Percentiles rank a stretch among this genome's conserved stretches.
These are phyloP conservation scores for Blastomyces silverae DNA, from an alignment of 2,329 filamentous ascomycete genomes.

Conservation along the genomic window DNA sequence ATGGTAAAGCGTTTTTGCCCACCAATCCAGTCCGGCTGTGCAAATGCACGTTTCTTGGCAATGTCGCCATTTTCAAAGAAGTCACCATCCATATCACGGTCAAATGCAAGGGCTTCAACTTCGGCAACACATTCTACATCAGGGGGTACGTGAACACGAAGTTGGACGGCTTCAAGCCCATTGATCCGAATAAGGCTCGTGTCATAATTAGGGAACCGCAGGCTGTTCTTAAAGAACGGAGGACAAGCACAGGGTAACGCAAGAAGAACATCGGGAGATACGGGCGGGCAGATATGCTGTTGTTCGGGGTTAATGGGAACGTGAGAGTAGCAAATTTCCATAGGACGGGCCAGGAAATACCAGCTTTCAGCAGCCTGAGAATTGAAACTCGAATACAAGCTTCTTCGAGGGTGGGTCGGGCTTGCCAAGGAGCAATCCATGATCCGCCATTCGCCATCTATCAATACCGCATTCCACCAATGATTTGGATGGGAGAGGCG, in stretches of 20 bases:
- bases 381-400: conserved; percentile 65
- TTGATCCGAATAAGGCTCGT: conserved; percentile 80
- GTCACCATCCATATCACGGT: conserved; percentile 80
- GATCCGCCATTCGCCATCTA: conserved; percentile 93
- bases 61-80: conserved; percentile 86
- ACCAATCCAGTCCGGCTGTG: conserved; percentile 84
- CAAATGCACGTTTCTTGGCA: conserved; percentile 75
- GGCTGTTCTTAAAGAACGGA: conserved; percentile 72
- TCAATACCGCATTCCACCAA: conserved; percentile 92
- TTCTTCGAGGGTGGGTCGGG: conserved; percentile 77
- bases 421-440: conserved; percentile 91
- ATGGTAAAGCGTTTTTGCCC: conserved; percentile 87
- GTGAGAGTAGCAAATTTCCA: conserved; percentile 92
- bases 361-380: conserved; percentile 70
- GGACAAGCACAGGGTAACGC: conserved; percentile 81
- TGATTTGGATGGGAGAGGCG: conserved; percentile 85
- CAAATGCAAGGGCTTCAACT: conserved; percentile 75
- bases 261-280: conserved; percentile 77
- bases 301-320: conserved; percentile 80
- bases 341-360: conserved; percentile 88
- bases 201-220: conserved; percentile 83
- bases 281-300: conserved; percentile 85
- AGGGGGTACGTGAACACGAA: conserved; percentile 77
- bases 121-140: conserved; percentile 91
- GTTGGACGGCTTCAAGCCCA: conserved; percentile 84